Base-by-base conservation (phyloP, 805 yeast genomes). In the Wickerhamomyces strasburgensis region DNA sequence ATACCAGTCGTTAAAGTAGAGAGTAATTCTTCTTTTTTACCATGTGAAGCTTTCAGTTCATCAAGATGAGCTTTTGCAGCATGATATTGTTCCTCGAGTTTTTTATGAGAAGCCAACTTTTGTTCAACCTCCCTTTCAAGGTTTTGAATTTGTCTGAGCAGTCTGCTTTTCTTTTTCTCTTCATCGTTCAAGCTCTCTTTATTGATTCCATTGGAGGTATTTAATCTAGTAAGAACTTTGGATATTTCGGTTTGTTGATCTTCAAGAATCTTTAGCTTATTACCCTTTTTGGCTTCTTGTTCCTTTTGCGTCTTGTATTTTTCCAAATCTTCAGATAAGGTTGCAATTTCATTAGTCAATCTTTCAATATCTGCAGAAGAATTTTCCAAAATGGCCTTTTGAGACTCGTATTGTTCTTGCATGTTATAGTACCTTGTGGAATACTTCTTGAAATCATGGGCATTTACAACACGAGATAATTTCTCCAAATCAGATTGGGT, bases 1-100 rank as follows among this genome's bases (percentile, higher is more conserved):
- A 89, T 79, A 50, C 97, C 96, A 0, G 96, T 86, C 0, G 88
- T 78, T 28, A 89, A 66, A 0, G 94, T 80, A 0, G 93, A 83
- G 8, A 86, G 61, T 9, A 89, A 67, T 43, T 89, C 96, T 49
- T 85, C 90, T 48, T 84, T 85, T 41, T 67, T 70, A 24, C 67
- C 64, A 32, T 72, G 67, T 11, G 68, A 67, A 5, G 62, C 65
- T 42, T 76, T 78, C 37, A 77, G 46, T 1, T 55, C 52, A 3
- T 59, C 63, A 16, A 83, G 61, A n/a, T 61, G 52, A 1, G 51
- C 54, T 33, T 75, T 77, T 9, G 75, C 57, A 0, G 49, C 43
- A 3, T 64, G 60, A 48, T 71, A 76, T n/a, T 67, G 68, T 5
- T 48, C 37, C 49, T 81, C 78, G 6, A 68, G 60, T 3, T 50